Evolutionary conservation across 1,139 yeast genomes (phyloP).

Genomic region (Lodderomyces beijingensis): DNA sequence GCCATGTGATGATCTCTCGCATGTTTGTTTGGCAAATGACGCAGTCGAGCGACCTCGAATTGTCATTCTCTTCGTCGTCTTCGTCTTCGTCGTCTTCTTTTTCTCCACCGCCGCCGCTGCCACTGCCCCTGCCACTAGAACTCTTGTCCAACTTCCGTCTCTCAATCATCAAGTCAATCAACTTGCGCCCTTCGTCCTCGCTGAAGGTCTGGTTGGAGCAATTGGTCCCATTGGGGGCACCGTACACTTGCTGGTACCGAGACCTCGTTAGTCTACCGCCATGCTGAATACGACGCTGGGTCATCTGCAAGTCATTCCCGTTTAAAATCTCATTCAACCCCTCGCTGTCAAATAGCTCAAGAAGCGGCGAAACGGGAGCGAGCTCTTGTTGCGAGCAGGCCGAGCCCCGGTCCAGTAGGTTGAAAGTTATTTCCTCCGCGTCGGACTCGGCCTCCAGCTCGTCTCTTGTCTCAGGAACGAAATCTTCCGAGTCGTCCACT

Average conservation of each 20-base stretch:
- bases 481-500: slow-evolving; percentile 46
- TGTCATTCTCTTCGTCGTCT: slow-evolving; percentile 13
- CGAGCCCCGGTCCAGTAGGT: no score
- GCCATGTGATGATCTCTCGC: slow-evolving; percentile 84
- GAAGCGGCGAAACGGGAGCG: slow-evolving; percentile 15
- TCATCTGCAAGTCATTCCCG: slow-evolving; percentile 18
- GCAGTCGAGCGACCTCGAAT: slow-evolving; percentile 41
- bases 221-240: neutral
- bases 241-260: slow-evolving; percentile 17
- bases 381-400: no score
- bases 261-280: slow-evolving; percentile 41
- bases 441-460: slow-evolving; percentile 17
- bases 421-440: slow-evolving; percentile 13
- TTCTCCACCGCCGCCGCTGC: no score
- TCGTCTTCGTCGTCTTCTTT: no score
- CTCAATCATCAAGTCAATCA: slow-evolving; percentile 16
- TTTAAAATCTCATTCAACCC: slow-evolving; percentile 25
- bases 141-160: no score
- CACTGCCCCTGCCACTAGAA: no score
- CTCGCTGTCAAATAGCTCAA: slow-evolving; percentile 28
- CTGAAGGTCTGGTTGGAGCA: neutral
- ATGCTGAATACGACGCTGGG: slow-evolving; percentile 33
- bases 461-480: slow-evolving; percentile 12
- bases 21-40: slow-evolving; percentile 77
- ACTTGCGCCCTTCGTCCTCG: slow-evolving; percentile 17